These are phyloP conservation scores for Euphrasia arctica DNA, from an alignment of 305 asterid genomes.

Conservation along the genomic window DNA sequence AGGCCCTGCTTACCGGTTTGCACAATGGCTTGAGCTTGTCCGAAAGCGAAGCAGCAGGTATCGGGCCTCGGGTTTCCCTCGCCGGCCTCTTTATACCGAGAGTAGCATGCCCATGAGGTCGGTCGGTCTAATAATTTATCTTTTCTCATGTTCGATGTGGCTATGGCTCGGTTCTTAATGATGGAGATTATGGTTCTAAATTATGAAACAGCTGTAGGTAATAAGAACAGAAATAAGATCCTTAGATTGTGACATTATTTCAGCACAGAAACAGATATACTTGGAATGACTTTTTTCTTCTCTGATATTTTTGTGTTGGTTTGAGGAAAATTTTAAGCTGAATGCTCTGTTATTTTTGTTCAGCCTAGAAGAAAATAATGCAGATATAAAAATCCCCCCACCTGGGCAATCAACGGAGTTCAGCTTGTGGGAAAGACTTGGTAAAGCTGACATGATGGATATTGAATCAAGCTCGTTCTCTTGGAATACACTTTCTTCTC, in stretches of 20 bases:
- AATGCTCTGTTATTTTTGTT: constrained; percentile 16
- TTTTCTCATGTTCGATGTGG: constrained; percentile 19
- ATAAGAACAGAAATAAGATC: background rate
- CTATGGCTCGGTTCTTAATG: background rate
- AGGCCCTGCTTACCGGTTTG: constrained; percentile 86
- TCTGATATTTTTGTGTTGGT: constrained; percentile 11
- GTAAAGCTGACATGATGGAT: constrained; percentile 81
- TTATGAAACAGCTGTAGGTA: no score
- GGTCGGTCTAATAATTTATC: constrained; percentile 7
- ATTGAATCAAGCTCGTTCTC: constrained; percentile 80
- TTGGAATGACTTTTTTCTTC: constrained; percentile 1
- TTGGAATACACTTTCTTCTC: constrained; percentile 84
- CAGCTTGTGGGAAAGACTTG: constrained; percentile 94
- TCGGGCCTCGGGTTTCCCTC: constrained; percentile 86
- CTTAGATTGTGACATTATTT: constrained; percentile 10
- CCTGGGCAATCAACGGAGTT: constrained; percentile 65
- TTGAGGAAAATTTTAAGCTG: background rate
- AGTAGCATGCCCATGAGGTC: constrained; percentile 72
- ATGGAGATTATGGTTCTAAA: constrained; percentile 3
- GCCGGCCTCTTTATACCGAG: constrained; percentile 47
- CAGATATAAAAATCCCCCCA: constrained; percentile 44
- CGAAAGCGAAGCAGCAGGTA: constrained; percentile 83
- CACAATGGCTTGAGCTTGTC: constrained; percentile 98
- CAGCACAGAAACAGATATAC: background rate
- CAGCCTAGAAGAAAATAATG: constrained; percentile 64